Conservation (phyloP, 805 yeast genomes). For the Teunomyces pallodes region DNA sequence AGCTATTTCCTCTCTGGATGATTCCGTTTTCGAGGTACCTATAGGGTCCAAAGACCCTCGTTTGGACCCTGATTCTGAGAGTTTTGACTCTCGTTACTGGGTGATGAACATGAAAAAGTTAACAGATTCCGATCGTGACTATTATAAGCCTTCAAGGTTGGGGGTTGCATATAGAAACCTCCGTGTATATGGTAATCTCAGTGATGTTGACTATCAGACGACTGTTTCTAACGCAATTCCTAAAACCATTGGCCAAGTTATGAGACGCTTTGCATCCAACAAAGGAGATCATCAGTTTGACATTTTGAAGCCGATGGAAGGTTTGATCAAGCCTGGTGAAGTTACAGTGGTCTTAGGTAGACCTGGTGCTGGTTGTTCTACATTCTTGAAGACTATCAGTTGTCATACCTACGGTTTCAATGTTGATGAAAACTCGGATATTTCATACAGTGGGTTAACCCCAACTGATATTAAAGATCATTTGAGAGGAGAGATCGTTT, state of each 20-base stretch:
- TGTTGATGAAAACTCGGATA: constrained; percentile 42
- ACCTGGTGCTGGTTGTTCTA: constrained; percentile 81
- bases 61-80: constrained; percentile 11
- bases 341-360: constrained; percentile 72
- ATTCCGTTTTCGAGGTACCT: not conserved
- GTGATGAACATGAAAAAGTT: constrained; percentile 11
- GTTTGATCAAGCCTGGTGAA: constrained; percentile 58
- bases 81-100: constrained; percentile 12
- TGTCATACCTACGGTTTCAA: constrained; percentile 62
- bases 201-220: constrained; percentile 14
- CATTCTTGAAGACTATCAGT: constrained; percentile 62
- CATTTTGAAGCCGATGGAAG: constrained; percentile 67
- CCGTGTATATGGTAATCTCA: constrained; percentile 11
- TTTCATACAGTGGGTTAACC: constrained; percentile 56
- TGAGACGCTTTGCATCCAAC: constrained; percentile 7
- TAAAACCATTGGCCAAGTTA: constrained; percentile 5
- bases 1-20: not conserved
- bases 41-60: constrained; percentile 6
- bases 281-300: constrained; percentile 33
- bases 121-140: constrained; percentile 9
- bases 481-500: constrained; percentile 67
- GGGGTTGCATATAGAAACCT: constrained; percentile 15
- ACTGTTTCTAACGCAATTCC: constrained; percentile 10
- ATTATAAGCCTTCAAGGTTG: constrained; percentile 13
- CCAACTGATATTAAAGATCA: constrained; percentile 49